Evolutionary conservation across 768 basidiomycete species (phyloP), one percentile per base, ranked within the genome.

Genomic region (Macrolepiota dolichaula): DNA sequence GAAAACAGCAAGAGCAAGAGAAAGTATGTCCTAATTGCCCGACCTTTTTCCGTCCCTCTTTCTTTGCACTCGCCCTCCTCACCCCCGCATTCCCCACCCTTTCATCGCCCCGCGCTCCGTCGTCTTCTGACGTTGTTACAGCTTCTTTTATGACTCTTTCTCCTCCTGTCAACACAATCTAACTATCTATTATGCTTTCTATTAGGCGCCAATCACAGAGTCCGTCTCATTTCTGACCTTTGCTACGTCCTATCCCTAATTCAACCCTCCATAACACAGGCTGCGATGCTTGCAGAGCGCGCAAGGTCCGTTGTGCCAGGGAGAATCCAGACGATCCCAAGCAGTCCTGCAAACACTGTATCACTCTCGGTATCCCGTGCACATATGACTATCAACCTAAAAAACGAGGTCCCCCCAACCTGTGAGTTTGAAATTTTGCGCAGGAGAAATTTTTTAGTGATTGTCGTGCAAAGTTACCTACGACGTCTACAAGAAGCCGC

Each of bases 361-460:
- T 89, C 66, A 82, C 88, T 0, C 84, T 95, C 53, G 88, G 86
- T 19, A 89, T 94, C 52, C 83, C 86, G 4, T 95, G 94, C 72
- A 94, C 91, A 0, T 96, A 95, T 66, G 90, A 93, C 69, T 96
- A 96, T 71, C 90, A 92, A 70, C 94, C 94, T 19, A 94, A 94
- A 80, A 96, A 96, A 74, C 80, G 94, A 59, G 94, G 94, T 0
- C 94, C 94, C 2, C 94, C 94, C 1, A 96, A 96, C 73, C 79
- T 94, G 91, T 96, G 73, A 73, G 86, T 69, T 49, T 42, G 59
- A 68, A 27, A 40, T n/a, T 56, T 57, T 40, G 24, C 25, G 17
- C 24, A 4, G 44, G 52, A 37, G 13, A 22, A 25, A 12, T n/a
- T 38, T n/a, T 49, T 58, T 57, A 38, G 46, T 66, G 60, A 66